These are phyloP conservation scores for Colletotrichum falcatum DNA, from an alignment of 2,329 filamentous ascomycete species.

Conservation along the genomic window DNA sequence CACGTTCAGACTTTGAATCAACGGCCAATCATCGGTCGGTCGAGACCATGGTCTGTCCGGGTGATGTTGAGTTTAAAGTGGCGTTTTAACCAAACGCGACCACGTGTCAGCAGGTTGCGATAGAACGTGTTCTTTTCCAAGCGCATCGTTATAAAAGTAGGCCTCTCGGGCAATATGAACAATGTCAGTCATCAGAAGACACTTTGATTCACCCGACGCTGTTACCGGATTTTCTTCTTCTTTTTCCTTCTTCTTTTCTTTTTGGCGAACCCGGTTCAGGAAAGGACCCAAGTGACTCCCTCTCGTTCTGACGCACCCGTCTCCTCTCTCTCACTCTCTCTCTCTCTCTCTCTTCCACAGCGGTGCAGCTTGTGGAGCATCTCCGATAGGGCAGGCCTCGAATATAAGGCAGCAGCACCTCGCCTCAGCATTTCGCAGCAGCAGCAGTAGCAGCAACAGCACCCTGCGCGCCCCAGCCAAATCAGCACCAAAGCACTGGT, in stretches of 20 bases:
- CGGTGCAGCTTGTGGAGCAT: conserved; percentile 21
- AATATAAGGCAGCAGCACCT: conserved; percentile 25
- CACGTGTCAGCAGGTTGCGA: background rate
- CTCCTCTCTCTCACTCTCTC: no score
- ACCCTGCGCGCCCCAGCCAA: conserved; percentile 30
- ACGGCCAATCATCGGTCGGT: background rate
- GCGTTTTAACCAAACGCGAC: background rate
- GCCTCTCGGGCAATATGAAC: background rate
- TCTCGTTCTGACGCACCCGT: conserved; percentile 23
- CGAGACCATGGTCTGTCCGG: background rate
- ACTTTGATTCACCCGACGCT: background rate
- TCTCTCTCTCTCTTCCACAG: background rate
- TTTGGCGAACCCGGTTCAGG: background rate
- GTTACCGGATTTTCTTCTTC: background rate
- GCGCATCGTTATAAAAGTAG: background rate
- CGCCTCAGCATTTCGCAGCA: conserved; percentile 12
- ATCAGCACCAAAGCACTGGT: conserved; percentile 7
- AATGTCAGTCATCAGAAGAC: no score
- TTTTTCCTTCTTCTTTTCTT: no score
- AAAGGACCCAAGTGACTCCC: conserved; percentile 9
- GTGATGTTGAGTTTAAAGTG: background rate
- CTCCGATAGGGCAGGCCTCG: conserved; percentile 16
- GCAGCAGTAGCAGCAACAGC: conserved; percentile 8
- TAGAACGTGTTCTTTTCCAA: background rate
- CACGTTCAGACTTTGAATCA: no score